Evolutionary conservation across 345 rosid species (phyloP).

Genomic region (Eucalyptus albens): DNA sequence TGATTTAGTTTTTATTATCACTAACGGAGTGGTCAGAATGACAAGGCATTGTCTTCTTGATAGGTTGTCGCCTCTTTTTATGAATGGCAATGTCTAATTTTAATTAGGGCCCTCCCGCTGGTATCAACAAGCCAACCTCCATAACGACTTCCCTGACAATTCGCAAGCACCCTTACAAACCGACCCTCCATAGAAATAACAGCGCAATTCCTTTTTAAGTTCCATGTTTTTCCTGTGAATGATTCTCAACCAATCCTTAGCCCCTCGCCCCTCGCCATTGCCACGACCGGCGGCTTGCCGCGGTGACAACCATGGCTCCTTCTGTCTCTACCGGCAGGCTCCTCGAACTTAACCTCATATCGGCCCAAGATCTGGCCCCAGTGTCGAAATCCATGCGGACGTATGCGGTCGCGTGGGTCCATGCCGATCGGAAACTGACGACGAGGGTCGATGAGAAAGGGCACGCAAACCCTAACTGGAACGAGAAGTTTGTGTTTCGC

Average conservation of each 20-base stretch:
- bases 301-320: slow-evolving; percentile 10
- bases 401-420: slow-evolving; percentile 72
- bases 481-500: slow-evolving; percentile 75
- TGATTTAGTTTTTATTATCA: neutral
- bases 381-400: slow-evolving; percentile 76
- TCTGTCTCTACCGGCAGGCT: slow-evolving; percentile 27
- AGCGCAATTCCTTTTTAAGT: neutral
- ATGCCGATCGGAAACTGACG: slow-evolving; percentile 50
- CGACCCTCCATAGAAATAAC: neutral
- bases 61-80: neutral
- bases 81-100: neutral
- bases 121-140: neutral
- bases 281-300: neutral
- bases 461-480: slow-evolving; percentile 67
- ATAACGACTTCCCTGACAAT: neutral
- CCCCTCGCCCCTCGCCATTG: neutral
- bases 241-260: neutral
- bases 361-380: slow-evolving; percentile 69
- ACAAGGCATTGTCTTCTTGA: neutral
- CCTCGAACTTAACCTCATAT: slow-evolving; percentile 58
- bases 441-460: slow-evolving; percentile 64
- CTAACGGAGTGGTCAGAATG: neutral
- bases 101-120: neutral
- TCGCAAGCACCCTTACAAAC: neutral
- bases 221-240: neutral